These are phyloP conservation scores for Phytophthora meadii DNA, from an alignment of 352 stramenopile species.

Conservation along the genomic window DNA sequence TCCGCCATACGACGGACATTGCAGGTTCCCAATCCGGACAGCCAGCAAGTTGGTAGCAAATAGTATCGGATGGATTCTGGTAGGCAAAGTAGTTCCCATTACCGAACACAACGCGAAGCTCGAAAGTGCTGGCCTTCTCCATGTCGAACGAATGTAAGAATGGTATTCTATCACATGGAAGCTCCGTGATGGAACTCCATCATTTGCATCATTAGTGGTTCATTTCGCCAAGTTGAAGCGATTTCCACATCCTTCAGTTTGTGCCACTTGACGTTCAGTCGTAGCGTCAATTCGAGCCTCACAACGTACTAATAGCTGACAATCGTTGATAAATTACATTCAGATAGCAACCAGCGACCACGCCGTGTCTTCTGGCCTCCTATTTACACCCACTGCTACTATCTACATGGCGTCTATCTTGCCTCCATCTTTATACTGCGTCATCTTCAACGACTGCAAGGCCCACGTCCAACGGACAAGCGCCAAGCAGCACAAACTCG, in stretches of 20 bases:
- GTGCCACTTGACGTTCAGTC: slow-evolving; percentile 4
- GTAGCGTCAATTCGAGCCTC: neutral
- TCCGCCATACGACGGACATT: slow-evolving; percentile 5
- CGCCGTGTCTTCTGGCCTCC: neutral
- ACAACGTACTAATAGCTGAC: neutral
- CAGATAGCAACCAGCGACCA: slow-evolving; percentile 10
- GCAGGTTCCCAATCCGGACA: slow-evolving; percentile 5
- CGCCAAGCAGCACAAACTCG: slow-evolving; percentile 21
- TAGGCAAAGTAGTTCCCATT: slow-evolving; percentile 6
- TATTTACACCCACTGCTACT: slow-evolving; percentile 18
- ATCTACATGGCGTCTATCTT: slow-evolving; percentile 29
- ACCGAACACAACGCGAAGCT: slow-evolving; percentile 7
- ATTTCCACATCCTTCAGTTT: slow-evolving; percentile 3
- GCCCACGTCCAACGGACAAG: slow-evolving; percentile 32
- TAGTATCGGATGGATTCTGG: neutral
- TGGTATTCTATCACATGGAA: neutral
- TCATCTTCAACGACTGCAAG: slow-evolving; percentile 10
- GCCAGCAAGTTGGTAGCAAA: slow-evolving; percentile 8
- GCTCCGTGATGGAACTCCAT: too few species aligned
- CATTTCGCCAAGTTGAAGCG: too few species aligned
- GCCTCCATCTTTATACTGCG: slow-evolving; percentile 10
- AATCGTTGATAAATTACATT: slow-evolving; percentile 45
- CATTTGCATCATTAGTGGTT: neutral
- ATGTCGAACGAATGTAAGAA: neutral
- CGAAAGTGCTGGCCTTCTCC: slow-evolving; percentile 5